These are phyloP conservation scores for Hyphopichia khmerensis DNA, from an alignment of 1,139 yeast species.

Conservation along the genomic window DNA sequence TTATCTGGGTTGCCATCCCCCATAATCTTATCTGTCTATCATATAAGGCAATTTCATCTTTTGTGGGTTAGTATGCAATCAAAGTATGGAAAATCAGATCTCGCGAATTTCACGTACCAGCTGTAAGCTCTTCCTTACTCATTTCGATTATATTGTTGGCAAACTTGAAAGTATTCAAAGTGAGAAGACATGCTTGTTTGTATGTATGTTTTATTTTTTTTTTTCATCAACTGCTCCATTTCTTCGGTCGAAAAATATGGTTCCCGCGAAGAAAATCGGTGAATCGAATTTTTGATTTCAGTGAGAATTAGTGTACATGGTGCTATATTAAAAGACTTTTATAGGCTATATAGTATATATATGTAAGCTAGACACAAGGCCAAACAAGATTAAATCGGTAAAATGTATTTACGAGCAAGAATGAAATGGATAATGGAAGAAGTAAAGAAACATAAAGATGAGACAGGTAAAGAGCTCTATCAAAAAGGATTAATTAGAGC, in stretches of 20 bases:
- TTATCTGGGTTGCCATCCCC: constrained; percentile 92
- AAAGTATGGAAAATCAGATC: too few species aligned
- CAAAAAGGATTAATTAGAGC: constrained; percentile 28
- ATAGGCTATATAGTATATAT: too few species aligned
- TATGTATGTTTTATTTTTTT: not conserved
- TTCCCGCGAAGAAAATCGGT: too few species aligned
- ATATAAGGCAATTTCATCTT: constrained; percentile 85
- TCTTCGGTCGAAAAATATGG: too few species aligned
- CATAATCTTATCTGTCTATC: constrained; percentile 95
- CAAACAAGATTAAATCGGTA: not conserved
- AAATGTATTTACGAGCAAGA: not conserved
- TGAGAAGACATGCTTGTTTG: too few species aligned
- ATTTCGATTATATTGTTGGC: not conserved
- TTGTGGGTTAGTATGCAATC: constrained; percentile 6
- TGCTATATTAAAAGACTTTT: too few species aligned
- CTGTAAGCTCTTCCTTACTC: constrained; percentile 8
- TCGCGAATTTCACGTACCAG: constrained; percentile 9
- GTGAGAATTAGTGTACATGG: too few species aligned
- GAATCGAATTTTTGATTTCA: too few species aligned
- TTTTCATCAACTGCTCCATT: not conserved
- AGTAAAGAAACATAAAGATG: not conserved
- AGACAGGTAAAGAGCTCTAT: too few species aligned
- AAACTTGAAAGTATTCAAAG: too few species aligned
- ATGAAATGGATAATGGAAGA: not conserved
- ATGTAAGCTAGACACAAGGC: too few species aligned